Percentiles rank a stretch among this genome's conserved stretches.
phyloP scores from a whole-genome alignment of 441 rosid species.

The Omphalea diandra region DNA sequence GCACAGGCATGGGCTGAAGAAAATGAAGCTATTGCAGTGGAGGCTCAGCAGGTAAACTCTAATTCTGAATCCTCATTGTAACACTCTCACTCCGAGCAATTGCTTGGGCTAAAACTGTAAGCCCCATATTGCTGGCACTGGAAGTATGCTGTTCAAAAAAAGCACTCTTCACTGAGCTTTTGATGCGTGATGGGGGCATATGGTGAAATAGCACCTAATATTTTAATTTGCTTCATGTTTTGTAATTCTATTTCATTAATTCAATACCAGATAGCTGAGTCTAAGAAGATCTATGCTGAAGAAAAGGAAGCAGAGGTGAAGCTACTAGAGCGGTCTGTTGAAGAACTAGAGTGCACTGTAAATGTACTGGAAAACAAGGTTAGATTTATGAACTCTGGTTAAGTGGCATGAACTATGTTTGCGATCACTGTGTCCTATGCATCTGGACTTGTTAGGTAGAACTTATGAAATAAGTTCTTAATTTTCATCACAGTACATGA shows the following conservation, averaged over 20 bases:
- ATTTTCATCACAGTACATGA: slow-evolving; percentile 10
- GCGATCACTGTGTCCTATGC: slow-evolving; percentile 26
- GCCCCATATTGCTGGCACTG: neutral
- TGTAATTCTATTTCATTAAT: slow-evolving; percentile 16
- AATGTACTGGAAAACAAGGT: slow-evolving; percentile 91
- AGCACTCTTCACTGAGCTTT: neutral
- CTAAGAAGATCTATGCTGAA: slow-evolving; percentile 66
- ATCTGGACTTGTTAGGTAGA: slow-evolving; percentile 56
- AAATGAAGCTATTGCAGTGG: slow-evolving; percentile 61
- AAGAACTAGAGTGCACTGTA: slow-evolving; percentile 86
- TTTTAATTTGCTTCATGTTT: slow-evolving; percentile 20
- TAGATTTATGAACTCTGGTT: slow-evolving; percentile 27
- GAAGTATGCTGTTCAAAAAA: neutral
- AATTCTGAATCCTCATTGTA: slow-evolving; percentile 8
- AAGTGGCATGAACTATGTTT: slow-evolving; percentile 15
- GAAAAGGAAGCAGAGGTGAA: slow-evolving; percentile 91
- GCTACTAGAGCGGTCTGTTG: slow-evolving; percentile 89
- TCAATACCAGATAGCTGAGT: slow-evolving; percentile 68
- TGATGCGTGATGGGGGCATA: neutral
- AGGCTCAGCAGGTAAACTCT: slow-evolving; percentile 68
- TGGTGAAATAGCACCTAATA: neutral
- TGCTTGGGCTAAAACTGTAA: neutral
- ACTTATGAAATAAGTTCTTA: slow-evolving; percentile 43
- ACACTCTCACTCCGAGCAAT: no score
- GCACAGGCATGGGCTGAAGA: slow-evolving; percentile 62